These are phyloP conservation scores for Dactylis glomerata DNA, from an alignment of 176 grass and related monocot genomes.

Conservation along the genomic window DNA sequence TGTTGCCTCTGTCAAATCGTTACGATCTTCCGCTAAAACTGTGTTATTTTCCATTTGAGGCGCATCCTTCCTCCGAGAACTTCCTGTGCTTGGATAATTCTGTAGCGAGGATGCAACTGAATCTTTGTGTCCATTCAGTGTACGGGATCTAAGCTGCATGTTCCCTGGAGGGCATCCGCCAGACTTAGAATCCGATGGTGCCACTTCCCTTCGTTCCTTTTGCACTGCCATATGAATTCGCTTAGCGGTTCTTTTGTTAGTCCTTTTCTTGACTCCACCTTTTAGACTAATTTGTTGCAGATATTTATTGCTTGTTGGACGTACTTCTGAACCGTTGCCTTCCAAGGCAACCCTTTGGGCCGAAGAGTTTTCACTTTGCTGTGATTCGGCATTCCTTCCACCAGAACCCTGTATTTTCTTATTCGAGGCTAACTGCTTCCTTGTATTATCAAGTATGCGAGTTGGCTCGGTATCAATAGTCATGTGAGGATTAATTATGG, in stretches of 20 bases:
- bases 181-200: no score
- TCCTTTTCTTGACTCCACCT: conserved; percentile 59
- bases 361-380: conserved; percentile 79
- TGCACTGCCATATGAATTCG: no score
- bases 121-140: conserved; percentile 62
- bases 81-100: conserved; percentile 59
- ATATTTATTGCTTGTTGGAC: conserved; percentile 45
- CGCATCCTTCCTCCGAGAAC: conserved; percentile 34
- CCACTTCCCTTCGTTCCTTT: no score
- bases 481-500: conserved; percentile 39
- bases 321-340: conserved; percentile 77
- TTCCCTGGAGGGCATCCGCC: conserved; percentile 57
- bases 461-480: conserved; percentile 42
- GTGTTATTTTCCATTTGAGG: conserved; percentile 46
- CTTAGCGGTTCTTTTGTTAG: no score
- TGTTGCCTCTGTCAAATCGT: conserved; percentile 47
- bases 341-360: conserved; percentile 72
- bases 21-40: conserved; percentile 50
- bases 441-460: conserved; percentile 42
- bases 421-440: conserved; percentile 37
- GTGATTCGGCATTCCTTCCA: conserved; percentile 72
- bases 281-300: conserved; percentile 44
- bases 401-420: conserved; percentile 61
- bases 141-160: conserved; percentile 68
- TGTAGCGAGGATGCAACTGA: conserved; percentile 41